Evolutionary conservation across 768 basidiomycete species (phyloP), one percentile per base, ranked within the genome.

Genomic region (Boletus barrowsii): DNA sequence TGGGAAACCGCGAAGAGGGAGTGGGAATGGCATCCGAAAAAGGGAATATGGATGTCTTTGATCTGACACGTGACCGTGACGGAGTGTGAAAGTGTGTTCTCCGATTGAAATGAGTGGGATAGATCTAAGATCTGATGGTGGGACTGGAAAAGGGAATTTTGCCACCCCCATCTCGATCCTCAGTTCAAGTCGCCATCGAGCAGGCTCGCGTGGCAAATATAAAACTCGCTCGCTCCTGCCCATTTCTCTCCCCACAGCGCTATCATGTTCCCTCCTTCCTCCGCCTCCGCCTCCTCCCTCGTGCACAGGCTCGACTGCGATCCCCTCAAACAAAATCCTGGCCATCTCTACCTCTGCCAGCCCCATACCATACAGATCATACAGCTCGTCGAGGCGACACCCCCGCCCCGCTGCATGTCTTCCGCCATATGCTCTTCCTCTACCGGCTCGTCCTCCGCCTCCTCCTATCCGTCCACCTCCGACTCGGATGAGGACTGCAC

Each of bases 331-430:
- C 67, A 68, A 55, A 56, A 62, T 61, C 55, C 73, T n/a, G 61
- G 67, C 56, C 75, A 81, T 47, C 72, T 82, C 63, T 74, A 75
- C 69, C 65, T 78, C 58, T 68, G 75, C 61, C 75, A 80, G 54
- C 80, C 76, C 1, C 77, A 80, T 66, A 67, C 78, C 20, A 70
- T 83, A 20, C 80, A 84, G 66, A 83, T 88, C 73, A 89, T 90
- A 48, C 82, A 88, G 72, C 87, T 89, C 69, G 82, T 83, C 47
- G 87, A 89, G 63, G 83, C 81, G 0, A 33, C 64, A 0, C 78
- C 86, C 1, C 86, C 86, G 0, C 72, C 75, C 62, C 46, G 70
- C 76, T 42, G 68, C 73, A 44, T 79, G 70, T 56, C 72, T 64
- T 64, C 67, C 59, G 60, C 62, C 62, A 52, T 63, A 56, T 51